phyloP scores from a whole-genome alignment of 495 filamentous ascomycete species.

The Corynascus novoguineensis region DNA sequence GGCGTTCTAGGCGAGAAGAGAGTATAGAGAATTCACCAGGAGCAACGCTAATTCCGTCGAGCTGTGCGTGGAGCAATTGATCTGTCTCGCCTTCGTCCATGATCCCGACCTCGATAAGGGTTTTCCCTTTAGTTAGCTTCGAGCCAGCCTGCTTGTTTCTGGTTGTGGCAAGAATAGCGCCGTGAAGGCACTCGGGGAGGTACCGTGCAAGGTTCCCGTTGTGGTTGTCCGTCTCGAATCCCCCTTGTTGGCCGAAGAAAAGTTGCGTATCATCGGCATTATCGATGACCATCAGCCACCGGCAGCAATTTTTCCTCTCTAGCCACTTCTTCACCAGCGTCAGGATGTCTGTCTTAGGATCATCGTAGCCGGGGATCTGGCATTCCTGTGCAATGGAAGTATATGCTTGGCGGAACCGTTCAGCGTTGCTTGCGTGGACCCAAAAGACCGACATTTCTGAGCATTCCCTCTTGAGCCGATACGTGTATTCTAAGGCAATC shows the following conservation, averaged over 20 bases:
- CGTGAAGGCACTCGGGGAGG: conserved; percentile 33
- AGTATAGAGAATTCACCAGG: too few relatives aligned
- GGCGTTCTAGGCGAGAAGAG: too few relatives aligned
- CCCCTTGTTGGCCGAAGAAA: too few relatives aligned
- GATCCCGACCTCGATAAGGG: too few relatives aligned
- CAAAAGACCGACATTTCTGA: conserved; percentile 41
- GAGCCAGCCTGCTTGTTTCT: conserved; percentile 29
- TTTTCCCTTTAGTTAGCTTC: too few relatives aligned
- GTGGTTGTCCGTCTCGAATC: neutral
- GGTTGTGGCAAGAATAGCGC: conserved; percentile 38
- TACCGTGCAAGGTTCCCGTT: neutral
- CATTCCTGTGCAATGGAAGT: conserved; percentile 35
- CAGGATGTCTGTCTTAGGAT: conserved; percentile 32
- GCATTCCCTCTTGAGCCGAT: conserved; percentile 21
- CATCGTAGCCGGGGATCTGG: conserved; percentile 25
- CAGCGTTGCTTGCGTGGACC: conserved; percentile 37
- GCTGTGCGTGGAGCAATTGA: too few relatives aligned
- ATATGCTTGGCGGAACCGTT: conserved; percentile 39
- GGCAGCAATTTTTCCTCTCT: too few relatives aligned
- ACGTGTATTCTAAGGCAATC: conserved; percentile 51
- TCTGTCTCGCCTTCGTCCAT: too few relatives aligned
- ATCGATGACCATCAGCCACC: too few relatives aligned
- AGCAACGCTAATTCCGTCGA: too few relatives aligned
- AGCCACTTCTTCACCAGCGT: conserved; percentile 30
- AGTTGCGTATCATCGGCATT: too few relatives aligned